These are phyloP conservation scores for Thielaviopsis musarum DNA, from an alignment of 2,329 filamentous ascomycete genomes.

Conservation along the genomic window DNA sequence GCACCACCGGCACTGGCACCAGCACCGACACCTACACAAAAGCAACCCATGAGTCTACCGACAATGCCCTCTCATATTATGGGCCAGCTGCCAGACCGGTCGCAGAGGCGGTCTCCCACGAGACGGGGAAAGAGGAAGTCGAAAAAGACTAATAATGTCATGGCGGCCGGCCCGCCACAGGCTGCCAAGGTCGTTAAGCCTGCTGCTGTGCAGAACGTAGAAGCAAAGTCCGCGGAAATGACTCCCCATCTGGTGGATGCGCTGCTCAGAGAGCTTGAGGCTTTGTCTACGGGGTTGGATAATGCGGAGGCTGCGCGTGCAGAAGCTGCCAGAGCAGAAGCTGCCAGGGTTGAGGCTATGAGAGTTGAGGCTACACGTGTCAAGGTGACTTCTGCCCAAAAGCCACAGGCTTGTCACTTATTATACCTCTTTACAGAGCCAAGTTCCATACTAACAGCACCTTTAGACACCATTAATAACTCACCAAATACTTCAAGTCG, in stretches of 20 bases:
- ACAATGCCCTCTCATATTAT: too few relatives aligned
- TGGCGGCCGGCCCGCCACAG: background rate
- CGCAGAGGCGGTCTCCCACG: background rate
- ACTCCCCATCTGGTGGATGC: background rate
- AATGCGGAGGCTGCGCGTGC: background rate
- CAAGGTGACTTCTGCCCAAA: background rate
- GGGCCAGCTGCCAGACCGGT: background rate
- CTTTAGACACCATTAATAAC: background rate
- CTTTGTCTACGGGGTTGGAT: background rate
- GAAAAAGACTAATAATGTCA: background rate
- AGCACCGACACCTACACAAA: conserved; percentile 1
- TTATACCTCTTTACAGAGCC: background rate
- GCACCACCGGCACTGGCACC: background rate
- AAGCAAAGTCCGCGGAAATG: background rate
- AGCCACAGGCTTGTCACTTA: background rate
- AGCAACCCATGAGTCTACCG: background rate
- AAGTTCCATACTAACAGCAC: background rate
- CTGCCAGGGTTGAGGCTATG: background rate
- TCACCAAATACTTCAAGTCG: background rate
- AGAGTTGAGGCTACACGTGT: background rate
- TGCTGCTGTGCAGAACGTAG: background rate
- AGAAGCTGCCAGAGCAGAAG: background rate
- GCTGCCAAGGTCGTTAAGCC: background rate
- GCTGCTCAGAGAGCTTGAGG: background rate
- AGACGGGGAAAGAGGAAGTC: background rate